Conservation (phyloP, 352 stramenopile genomes). For the Pythium monospermum region DNA sequence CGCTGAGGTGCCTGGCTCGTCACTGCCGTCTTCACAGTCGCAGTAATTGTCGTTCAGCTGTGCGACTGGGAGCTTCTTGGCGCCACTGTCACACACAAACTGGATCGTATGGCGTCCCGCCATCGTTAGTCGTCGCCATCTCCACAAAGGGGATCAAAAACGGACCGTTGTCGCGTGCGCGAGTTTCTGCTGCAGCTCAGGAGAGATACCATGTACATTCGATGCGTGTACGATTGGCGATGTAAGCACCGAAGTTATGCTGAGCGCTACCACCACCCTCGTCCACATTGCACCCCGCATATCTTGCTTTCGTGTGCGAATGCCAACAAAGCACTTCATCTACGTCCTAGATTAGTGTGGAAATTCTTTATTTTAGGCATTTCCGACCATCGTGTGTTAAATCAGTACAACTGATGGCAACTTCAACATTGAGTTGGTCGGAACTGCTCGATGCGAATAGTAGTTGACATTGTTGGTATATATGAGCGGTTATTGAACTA, state of each 20-base stretch:
- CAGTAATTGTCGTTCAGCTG: constrained; percentile 94
- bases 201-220: constrained; percentile 36
- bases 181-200: constrained; percentile 35
- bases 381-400: too few species aligned
- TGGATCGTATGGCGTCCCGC: too few species aligned
- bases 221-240: too few species aligned
- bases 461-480: too few species aligned
- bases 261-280: too few species aligned
- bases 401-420: too few species aligned
- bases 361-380: neutral
- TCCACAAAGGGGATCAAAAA: too few species aligned
- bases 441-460: too few species aligned
- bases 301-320: neutral
- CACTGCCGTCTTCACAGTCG: constrained; percentile 88
- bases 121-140: too few species aligned
- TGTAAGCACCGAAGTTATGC: too few species aligned
- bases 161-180: constrained; percentile 30
- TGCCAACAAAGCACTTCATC: constrained; percentile 5
- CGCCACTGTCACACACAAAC: constrained; percentile 71
- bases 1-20: constrained; percentile 86
- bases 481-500: too few species aligned
- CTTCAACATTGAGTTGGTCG: too few species aligned
- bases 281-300: neutral
- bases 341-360: neutral
- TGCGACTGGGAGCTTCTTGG: constrained; percentile 40